Evolutionary conservation across 805 yeast genomes (phyloP).

Genomic region (Saccharomycopsis sp.): DNA sequence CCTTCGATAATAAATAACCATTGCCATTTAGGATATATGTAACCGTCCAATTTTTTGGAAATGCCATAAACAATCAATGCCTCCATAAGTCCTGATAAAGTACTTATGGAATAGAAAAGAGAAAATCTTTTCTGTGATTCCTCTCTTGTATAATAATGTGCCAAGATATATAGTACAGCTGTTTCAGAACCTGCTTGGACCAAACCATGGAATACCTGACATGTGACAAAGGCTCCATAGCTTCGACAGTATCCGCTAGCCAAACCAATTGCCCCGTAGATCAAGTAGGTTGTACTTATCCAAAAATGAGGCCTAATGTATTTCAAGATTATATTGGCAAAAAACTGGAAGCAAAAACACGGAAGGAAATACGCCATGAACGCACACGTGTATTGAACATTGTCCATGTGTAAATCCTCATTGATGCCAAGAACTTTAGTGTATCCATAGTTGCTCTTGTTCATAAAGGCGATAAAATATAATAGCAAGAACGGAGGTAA

Average conservation of each 20-base stretch:
- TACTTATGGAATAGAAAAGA: conserved; percentile 64
- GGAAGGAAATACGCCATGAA: conserved; percentile 67
- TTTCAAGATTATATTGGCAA: conserved; percentile 56
- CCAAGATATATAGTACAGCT: conserved; percentile 60
- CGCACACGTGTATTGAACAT: conserved; percentile 55
- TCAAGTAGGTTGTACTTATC: conserved; percentile 49
- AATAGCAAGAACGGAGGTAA: conserved; percentile 64
- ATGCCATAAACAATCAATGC: conserved; percentile 56
- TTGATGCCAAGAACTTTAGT: conserved; percentile 61
- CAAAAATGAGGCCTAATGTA: conserved; percentile 55
- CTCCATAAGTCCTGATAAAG: conserved; percentile 69
- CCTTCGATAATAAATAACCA: conserved; percentile 47
- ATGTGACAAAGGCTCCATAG: conserved; percentile 51
- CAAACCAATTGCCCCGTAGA: conserved; percentile 58
- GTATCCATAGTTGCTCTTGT: conserved; percentile 67
- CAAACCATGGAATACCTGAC: conserved; percentile 59
- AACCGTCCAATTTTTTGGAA: conserved; percentile 43
- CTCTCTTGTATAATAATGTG: conserved; percentile 54
- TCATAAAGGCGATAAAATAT: conserved; percentile 63
- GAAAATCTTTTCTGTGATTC: conserved; percentile 67
- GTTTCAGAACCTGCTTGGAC: conserved; percentile 71
- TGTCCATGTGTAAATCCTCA: conserved; percentile 42
- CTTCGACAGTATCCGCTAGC: conserved; percentile 56
- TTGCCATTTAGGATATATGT: conserved; percentile 42
- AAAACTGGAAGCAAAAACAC: conserved; percentile 47